Percentiles rank a stretch among this genome's conserved stretches.
phyloP scores from a whole-genome alignment of 148 eudicot species.

The Pouteria glomerata region DNA sequence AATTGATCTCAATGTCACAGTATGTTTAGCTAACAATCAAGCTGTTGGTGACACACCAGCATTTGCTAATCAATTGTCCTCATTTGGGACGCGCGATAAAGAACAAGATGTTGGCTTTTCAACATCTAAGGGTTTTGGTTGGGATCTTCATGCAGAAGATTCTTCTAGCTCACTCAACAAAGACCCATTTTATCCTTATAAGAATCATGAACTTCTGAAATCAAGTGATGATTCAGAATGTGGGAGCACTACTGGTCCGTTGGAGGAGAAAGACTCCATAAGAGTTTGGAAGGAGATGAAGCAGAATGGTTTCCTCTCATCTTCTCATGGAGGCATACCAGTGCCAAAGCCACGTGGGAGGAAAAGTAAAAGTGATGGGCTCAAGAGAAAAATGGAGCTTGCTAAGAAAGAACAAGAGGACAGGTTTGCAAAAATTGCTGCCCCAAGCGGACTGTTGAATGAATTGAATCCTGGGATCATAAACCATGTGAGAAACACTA shows the following conservation, averaged over 20 bases:
- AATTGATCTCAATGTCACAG: constrained; percentile 57
- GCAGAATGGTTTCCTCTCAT: constrained; percentile 79
- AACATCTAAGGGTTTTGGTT: constrained; percentile 29
- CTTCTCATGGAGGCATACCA: constrained; percentile 52
- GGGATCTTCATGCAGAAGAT: constrained; percentile 66
- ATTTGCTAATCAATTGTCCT: constrained; percentile 8
- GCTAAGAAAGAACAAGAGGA: constrained; percentile 88
- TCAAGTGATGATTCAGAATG: constrained; percentile 50
- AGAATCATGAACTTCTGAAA: constrained; percentile 28
- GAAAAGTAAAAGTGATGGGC: constrained; percentile 57
- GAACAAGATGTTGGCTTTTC: constrained; percentile 14
- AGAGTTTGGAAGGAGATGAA: constrained; percentile 87
- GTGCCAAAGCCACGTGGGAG: constrained; percentile 70
- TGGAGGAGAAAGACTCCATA: constrained; percentile 57
- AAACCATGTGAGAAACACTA: constrained; percentile 90
- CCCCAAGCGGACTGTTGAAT: constrained; percentile 88
- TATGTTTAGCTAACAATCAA: constrained; percentile 26
- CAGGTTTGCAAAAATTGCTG: constrained; percentile 81
- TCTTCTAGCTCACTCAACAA: constrained; percentile 46
- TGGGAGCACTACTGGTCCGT: constrained; percentile 51
- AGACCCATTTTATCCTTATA: constrained; percentile 37
- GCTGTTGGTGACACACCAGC: constrained; percentile 18
- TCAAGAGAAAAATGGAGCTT: constrained; percentile 75
- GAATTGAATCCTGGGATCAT: constrained; percentile 94
- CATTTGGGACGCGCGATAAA: constrained; percentile 7